phyloP scores from a whole-genome alignment of 495 filamentous ascomycete genomes.

The Umbilicaria muhlenbergii region DNA sequence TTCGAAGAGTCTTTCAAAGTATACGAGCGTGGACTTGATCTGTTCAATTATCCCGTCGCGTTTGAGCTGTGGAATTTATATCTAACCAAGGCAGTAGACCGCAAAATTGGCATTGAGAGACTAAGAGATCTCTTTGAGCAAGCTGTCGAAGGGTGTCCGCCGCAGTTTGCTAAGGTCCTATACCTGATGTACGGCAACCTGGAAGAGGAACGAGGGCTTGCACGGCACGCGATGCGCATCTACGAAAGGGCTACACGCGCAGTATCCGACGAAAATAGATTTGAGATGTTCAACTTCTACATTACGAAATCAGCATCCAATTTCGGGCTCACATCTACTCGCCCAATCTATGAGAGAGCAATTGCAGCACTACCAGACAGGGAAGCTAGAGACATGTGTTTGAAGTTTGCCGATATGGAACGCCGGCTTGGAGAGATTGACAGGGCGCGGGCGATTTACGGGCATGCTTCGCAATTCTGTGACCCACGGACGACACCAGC shows the following conservation, averaged over 20 bases:
- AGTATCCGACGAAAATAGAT: constrained; percentile 85
- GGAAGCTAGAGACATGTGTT: constrained; percentile 93
- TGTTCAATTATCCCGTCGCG: constrained; percentile 94
- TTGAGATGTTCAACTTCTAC: constrained; percentile 99
- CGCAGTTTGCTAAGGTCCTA: constrained; percentile 87
- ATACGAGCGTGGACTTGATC: constrained; percentile 89
- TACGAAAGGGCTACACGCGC: constrained; percentile 95
- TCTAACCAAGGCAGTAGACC: constrained; percentile 90
- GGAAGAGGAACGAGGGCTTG: constrained; percentile 89
- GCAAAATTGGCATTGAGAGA: constrained; percentile 87
- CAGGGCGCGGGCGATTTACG: constrained; percentile 85
- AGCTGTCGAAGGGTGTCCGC: constrained; percentile 83
- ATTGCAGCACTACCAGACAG: constrained; percentile 83
- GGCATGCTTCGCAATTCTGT: constrained; percentile 92
- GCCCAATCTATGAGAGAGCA: constrained; percentile 90
- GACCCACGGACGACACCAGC: constrained; percentile 77
- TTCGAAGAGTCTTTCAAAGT: constrained; percentile 96
- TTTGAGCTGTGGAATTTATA: constrained; percentile 99
- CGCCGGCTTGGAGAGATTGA: constrained; percentile 91
- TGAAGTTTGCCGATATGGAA: constrained; percentile 99
- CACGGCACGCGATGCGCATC: constrained; percentile 96
- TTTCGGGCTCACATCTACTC: constrained; percentile 90
- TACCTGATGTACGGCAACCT: constrained; percentile 98
- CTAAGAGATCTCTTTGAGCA: constrained; percentile 95
- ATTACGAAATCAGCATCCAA: constrained; percentile 98